phyloP scores from a whole-genome alignment of 768 basidiomycete species.

The Lactifluus pinguis region DNA sequence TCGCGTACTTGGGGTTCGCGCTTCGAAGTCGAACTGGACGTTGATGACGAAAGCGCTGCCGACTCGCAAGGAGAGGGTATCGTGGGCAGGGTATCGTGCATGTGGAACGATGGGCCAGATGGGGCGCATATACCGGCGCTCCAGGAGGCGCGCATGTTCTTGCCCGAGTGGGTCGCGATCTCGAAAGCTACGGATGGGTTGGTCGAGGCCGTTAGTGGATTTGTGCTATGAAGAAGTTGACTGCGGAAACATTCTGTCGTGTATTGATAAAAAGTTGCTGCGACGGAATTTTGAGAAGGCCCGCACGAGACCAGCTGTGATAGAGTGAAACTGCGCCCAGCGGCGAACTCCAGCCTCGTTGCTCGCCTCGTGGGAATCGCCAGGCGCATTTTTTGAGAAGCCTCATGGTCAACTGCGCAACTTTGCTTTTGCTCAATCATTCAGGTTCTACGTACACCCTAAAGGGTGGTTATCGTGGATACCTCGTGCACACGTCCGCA shows the following conservation, averaged over 20 bases:
- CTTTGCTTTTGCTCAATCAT: background rate
- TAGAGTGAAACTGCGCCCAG: too few relatives aligned
- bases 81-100: conserved; percentile 12
- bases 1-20: conserved; percentile 10
- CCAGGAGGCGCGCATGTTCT: conserved; percentile 12
- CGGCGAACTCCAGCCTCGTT: too few relatives aligned
- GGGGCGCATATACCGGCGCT: conserved; percentile 10
- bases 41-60: background rate
- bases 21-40: conserved; percentile 10
- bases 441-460: too few relatives aligned
- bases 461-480: too few relatives aligned
- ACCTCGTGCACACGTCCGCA: too few relatives aligned
- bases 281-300: too few relatives aligned
- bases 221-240: background rate
- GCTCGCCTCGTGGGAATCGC: too few relatives aligned
- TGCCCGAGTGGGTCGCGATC: conserved; percentile 17
- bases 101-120: conserved; percentile 12
- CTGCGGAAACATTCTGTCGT: background rate
- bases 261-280: background rate
- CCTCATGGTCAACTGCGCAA: background rate
- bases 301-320: too few relatives aligned
- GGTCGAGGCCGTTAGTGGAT: background rate
- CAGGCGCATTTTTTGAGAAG: background rate
- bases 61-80: background rate
- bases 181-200: conserved; percentile 4